These are phyloP conservation scores for Psilocybe tampanensis DNA, from an alignment of 768 basidiomycete genomes.

Conservation along the genomic window DNA sequence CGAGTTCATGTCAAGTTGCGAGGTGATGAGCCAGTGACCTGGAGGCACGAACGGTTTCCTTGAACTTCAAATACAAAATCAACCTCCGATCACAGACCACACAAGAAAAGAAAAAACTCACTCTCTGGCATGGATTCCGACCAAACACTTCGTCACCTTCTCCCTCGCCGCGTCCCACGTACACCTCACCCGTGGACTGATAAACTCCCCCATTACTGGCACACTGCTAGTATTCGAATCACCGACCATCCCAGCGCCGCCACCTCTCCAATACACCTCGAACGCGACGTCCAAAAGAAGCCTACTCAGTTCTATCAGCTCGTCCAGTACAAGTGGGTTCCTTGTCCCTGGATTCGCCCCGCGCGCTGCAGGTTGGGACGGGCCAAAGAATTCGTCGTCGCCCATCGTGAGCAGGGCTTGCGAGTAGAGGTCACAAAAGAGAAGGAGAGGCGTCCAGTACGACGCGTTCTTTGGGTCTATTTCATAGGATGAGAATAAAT, in stretches of 20 bases:
- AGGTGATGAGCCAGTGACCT: slow-evolving; percentile 81
- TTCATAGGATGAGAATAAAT: neutral
- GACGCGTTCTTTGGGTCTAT: slow-evolving; percentile 46
- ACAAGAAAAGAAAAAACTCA: slow-evolving; percentile 41
- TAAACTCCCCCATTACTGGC: slow-evolving; percentile 18
- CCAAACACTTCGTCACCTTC: slow-evolving; percentile 75
- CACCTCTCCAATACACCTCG: slow-evolving; percentile 55
- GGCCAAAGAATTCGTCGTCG: slow-evolving; percentile 94
- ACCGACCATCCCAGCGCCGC: slow-evolving; percentile 20
- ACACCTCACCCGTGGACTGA: slow-evolving; percentile 34
- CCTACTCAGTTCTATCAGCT: slow-evolving; percentile 74
- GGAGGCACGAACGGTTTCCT: slow-evolving; percentile 79
- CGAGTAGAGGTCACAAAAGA: slow-evolving; percentile 81
- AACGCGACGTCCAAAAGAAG: slow-evolving; percentile 86
- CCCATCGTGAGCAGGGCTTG: slow-evolving; percentile 89
- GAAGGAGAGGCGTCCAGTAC: slow-evolving; percentile 71
- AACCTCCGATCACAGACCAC: no score
- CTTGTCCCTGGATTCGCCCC: slow-evolving; percentile 29
- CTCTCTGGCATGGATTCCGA: slow-evolving; percentile 89
- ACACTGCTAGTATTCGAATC: slow-evolving; percentile 16
- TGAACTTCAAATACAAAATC: no score
- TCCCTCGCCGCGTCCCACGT: slow-evolving; percentile 75
- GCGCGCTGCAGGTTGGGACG: no score
- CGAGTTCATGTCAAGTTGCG: slow-evolving; percentile 45
- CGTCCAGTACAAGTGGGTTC: slow-evolving; percentile 84